These are phyloP conservation scores for Arthrobotrys sinensis DNA, from an alignment of 2,329 filamentous ascomycete species.

Conservation along the genomic window DNA sequence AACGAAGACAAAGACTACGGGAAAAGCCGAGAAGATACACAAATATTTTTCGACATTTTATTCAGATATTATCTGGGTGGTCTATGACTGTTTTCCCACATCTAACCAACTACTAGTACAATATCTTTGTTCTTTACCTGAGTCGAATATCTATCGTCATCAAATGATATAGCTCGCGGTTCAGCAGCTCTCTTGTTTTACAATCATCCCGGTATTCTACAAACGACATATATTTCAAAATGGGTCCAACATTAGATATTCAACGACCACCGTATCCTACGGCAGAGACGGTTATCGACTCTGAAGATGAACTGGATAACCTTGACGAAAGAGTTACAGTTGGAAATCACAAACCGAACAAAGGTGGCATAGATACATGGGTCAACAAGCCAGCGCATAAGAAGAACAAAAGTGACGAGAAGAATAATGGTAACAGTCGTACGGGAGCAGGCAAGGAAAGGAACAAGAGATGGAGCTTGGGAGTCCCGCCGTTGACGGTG, in stretches of 20 bases:
- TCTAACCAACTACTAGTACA: constrained; percentile 3
- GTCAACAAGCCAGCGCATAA: constrained; percentile 59
- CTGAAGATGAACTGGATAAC: constrained; percentile 50
- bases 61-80: constrained; percentile 17
- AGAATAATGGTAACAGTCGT: constrained; percentile 24
- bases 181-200: constrained; percentile 39
- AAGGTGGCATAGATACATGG: constrained; percentile 59
- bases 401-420: constrained; percentile 43
- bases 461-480: constrained; percentile 57
- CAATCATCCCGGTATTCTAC: constrained; percentile 23
- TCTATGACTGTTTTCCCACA: constrained; percentile 34
- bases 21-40: constrained; percentile 40
- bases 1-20: constrained; percentile 1
- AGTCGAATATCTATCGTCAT: constrained; percentile 15
- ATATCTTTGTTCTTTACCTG: not conserved
- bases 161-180: constrained; percentile 54
- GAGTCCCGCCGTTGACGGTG: constrained; percentile 52
- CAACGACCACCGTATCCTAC: constrained; percentile 51
- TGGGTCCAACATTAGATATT: constrained; percentile 38
- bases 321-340: constrained; percentile 47
- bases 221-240: constrained; percentile 31
- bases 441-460: constrained; percentile 32
- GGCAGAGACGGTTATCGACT: constrained; percentile 58
- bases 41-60: constrained; percentile 8
- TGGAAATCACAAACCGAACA: constrained; percentile 59